These are phyloP conservation scores for Phlebiopsis gigantea DNA, from an alignment of 768 basidiomycete genomes.

Conservation along the genomic window DNA sequence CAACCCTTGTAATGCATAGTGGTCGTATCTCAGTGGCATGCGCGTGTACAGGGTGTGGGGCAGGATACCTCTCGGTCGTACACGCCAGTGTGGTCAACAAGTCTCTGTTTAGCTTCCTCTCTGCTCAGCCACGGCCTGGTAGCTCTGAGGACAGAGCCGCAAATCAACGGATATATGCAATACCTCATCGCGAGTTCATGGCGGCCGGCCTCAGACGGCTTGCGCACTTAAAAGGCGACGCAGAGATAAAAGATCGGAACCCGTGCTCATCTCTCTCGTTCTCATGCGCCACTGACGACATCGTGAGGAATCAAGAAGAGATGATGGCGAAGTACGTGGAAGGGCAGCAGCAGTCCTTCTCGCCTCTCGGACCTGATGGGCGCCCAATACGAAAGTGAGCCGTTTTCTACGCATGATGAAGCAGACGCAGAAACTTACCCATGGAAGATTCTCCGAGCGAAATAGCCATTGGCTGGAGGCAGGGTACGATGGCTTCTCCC, in stretches of 20 bases:
- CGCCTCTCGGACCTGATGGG: slow-evolving; percentile 53
- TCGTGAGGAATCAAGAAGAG: slow-evolving; percentile 47
- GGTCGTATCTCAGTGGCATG: neutral
- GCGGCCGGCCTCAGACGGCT: slow-evolving; percentile 45
- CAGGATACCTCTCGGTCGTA: slow-evolving; percentile 49
- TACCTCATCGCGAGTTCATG: slow-evolving; percentile 46
- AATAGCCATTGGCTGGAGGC: slow-evolving; percentile 61
- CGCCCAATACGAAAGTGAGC: slow-evolving; percentile 58
- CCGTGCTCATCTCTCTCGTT: slow-evolving; percentile 65
- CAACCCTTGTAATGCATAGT: neutral
- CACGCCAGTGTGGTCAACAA: slow-evolving; percentile 60
- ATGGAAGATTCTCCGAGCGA: slow-evolving; percentile 51
- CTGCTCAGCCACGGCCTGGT: slow-evolving; percentile 39
- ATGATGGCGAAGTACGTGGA: slow-evolving; percentile 41
- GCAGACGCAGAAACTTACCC: neutral
- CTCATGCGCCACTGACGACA: slow-evolving; percentile 51
- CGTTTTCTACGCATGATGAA: neutral
- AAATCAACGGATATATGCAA: slow-evolving; percentile 31
- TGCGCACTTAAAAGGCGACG: slow-evolving; percentile 43
- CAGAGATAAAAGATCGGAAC: slow-evolving; percentile 42
- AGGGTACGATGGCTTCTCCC: slow-evolving; percentile 50
- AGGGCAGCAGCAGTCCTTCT: slow-evolving; percentile 42
- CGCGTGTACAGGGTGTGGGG: slow-evolving; percentile 14
- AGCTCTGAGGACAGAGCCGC: neutral
- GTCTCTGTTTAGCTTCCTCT: slow-evolving; percentile 57